Conservation (phyloP, 2,329 filamentous ascomycete genomes). For the Dactylellina drechsleri region DNA sequence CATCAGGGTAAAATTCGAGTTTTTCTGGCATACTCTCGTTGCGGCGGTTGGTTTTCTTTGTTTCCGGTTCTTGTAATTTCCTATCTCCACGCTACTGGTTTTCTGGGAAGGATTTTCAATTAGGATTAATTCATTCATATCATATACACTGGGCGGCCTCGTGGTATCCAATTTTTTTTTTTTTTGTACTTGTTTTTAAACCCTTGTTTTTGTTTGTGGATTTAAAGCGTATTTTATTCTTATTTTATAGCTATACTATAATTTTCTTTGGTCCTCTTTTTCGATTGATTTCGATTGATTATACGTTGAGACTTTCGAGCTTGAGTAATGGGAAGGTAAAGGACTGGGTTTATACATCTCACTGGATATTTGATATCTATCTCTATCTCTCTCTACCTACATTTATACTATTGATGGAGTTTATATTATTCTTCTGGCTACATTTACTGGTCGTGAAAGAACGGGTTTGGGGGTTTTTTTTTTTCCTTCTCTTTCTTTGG, state of each 20-base stretch:
- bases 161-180: conserved; percentile 22
- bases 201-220: conserved; percentile 11
- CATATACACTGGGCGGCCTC: conserved; percentile 50
- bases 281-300: too few relatives aligned
- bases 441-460: too few relatives aligned
- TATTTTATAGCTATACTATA: conserved; percentile 8
- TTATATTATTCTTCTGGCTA: too few relatives aligned
- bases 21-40: conserved; percentile 16
- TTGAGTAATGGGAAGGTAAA: too few relatives aligned
- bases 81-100: neutral
- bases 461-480: too few relatives aligned
- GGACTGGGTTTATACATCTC: neutral
- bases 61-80: conserved; percentile 11
- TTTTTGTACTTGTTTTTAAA: conserved; percentile 19
- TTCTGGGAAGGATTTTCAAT: conserved; percentile 29
- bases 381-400: too few relatives aligned
- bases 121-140: conserved; percentile 16
- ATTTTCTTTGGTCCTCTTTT: too few relatives aligned
- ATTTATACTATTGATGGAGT: too few relatives aligned
- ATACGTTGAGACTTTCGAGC: too few relatives aligned
- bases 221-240: conserved; percentile 26
- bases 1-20: conserved; percentile 18
- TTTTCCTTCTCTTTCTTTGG: too few relatives aligned
- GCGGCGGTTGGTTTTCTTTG: conserved; percentile 8
- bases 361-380: neutral